phyloP scores from a whole-genome alignment of 805 yeast species.

The Metschnikowia picachoensis region DNA sequence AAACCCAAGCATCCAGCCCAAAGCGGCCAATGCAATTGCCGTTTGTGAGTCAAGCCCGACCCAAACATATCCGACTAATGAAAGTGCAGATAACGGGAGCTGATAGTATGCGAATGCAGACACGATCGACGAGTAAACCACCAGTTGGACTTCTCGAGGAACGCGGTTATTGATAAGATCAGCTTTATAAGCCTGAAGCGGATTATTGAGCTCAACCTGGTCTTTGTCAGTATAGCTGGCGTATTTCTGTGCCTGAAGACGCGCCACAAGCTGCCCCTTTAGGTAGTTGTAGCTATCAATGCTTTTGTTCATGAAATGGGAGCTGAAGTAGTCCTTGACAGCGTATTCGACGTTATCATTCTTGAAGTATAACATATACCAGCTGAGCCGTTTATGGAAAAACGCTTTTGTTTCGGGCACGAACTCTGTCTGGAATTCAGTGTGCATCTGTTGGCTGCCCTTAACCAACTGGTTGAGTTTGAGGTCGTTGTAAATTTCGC shows the following conservation, averaged over 20 bases:
- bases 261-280: constrained; percentile 34
- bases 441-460: constrained; percentile 31
- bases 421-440: constrained; percentile 33
- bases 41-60: constrained; percentile 33
- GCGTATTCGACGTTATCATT: constrained; percentile 43
- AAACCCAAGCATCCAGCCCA: constrained; percentile 42
- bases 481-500: constrained; percentile 19
- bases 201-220: constrained; percentile 20
- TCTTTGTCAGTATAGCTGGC: constrained; percentile 17
- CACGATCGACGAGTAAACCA: constrained; percentile 27
- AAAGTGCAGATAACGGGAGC: constrained; percentile 32
- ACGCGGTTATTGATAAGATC: constrained; percentile 27
- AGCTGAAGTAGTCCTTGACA: constrained; percentile 35
- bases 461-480: constrained; percentile 22
- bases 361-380: constrained; percentile 42
- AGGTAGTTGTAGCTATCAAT: constrained; percentile 36
- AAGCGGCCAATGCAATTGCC: constrained; percentile 29
- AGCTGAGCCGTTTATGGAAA: constrained; percentile 28
- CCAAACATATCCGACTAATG: constrained; percentile 29
- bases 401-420: constrained; percentile 30
- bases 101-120: constrained; percentile 35
- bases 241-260: constrained; percentile 25
- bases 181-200: constrained; percentile 29
- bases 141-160: constrained; percentile 35
- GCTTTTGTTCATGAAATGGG: constrained; percentile 35